phyloP scores from a whole-genome alignment of 768 basidiomycete genomes.

The Phanerochaete carnosa region DNA sequence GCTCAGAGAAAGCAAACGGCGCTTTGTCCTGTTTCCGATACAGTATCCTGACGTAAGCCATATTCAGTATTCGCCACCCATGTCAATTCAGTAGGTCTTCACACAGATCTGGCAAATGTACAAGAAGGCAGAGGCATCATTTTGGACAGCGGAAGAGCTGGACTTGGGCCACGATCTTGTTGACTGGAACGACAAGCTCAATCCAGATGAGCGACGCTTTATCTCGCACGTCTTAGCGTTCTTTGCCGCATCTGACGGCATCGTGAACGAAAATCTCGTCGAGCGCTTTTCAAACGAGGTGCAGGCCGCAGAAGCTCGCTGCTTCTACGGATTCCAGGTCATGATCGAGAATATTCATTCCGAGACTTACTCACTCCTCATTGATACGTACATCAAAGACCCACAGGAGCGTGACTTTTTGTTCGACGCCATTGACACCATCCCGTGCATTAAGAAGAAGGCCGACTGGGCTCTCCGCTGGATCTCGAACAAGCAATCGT shows the following conservation, averaged over 20 bases:
- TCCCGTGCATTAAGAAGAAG: constrained; percentile 89
- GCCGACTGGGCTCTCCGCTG: constrained; percentile 94
- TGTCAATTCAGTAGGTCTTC: too few relatives aligned
- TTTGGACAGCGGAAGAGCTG: constrained; percentile 93
- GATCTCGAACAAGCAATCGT: constrained; percentile 79
- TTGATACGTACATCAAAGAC: constrained; percentile 93
- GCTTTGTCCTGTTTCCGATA: constrained; percentile 93
- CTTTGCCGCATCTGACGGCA: constrained; percentile 94
- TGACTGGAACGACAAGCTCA: constrained; percentile 85
- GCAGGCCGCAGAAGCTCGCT: constrained; percentile 88
- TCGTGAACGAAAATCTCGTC: constrained; percentile 94
- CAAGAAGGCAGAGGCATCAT: constrained; percentile 91
- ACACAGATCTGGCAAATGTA: constrained; percentile 95
- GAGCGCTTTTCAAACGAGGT: constrained; percentile 94
- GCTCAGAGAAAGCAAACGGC: constrained; percentile 67
- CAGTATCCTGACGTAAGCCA: constrained; percentile 79
- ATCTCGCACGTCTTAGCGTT: constrained; percentile 93
- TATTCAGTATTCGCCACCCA: not conserved
- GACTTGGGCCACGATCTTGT: constrained; percentile 81
- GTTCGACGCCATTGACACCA: constrained; percentile 91
- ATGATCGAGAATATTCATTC: constrained; percentile 99
- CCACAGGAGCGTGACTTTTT: constrained; percentile 69
- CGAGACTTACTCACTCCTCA: constrained; percentile 93
- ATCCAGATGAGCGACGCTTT: constrained; percentile 81
- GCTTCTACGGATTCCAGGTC: constrained; percentile 97